These are phyloP conservation scores for Pyrrhoderma lamaoense DNA, from an alignment of 1,284 basidiomycete genomes.

Conservation along the genomic window DNA sequence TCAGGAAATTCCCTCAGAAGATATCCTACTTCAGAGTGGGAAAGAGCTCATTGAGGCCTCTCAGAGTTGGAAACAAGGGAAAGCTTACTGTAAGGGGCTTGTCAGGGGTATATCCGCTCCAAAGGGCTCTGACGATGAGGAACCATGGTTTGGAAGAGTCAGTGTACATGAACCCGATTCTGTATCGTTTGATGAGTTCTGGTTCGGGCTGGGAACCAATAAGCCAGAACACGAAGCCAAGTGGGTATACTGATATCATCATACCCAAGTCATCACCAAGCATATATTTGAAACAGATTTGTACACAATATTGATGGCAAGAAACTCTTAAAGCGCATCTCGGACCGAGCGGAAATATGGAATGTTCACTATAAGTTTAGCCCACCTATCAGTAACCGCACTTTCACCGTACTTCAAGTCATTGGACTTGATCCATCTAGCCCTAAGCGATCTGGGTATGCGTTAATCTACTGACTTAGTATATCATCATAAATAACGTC, in stretches of 20 bases:
- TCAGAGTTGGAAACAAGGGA: constrained; percentile 57
- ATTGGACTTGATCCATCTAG: constrained; percentile 40
- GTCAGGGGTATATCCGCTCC: constrained; percentile 49
- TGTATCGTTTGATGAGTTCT: constrained; percentile 63
- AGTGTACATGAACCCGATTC: constrained; percentile 60
- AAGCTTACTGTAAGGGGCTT: constrained; percentile 42
- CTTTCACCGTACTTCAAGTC: constrained; percentile 69
- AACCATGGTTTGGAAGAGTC: constrained; percentile 58
- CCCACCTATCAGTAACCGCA: constrained; percentile 60
- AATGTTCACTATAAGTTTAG: constrained; percentile 64
- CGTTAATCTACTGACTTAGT: background rate
- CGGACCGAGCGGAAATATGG: constrained; percentile 60
- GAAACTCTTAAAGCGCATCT: constrained; percentile 52
- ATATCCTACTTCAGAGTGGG: constrained; percentile 45
- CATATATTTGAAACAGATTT: constrained; percentile 37
- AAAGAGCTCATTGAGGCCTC: constrained; percentile 49
- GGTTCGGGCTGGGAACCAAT: constrained; percentile 56
- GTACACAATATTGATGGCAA: constrained; percentile 59
- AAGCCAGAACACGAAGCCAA: constrained; percentile 63
- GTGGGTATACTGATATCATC: constrained; percentile 33
- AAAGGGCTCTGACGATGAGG: constrained; percentile 46
- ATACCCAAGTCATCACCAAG: background rate
- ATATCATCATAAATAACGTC: background rate
- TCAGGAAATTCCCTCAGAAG: constrained; percentile 54
- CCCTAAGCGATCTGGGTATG: constrained; percentile 48